Conservation (phyloP, 2,329 filamentous ascomycete genomes). For the Phyllosticta paracitricarpa region DNA sequence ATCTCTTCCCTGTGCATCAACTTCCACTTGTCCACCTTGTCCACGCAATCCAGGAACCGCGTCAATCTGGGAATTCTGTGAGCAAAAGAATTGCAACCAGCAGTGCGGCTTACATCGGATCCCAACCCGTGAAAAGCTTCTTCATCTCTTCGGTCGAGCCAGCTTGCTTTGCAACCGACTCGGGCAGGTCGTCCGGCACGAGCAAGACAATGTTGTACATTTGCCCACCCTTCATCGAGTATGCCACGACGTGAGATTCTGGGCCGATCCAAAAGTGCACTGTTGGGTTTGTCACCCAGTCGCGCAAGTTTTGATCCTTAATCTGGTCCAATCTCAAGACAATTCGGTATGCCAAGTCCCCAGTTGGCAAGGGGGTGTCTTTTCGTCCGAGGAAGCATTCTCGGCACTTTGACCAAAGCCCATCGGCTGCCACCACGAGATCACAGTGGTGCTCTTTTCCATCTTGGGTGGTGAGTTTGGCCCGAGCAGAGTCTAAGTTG, state of each 20-base stretch:
- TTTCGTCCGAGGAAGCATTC: slow-evolving; percentile 37
- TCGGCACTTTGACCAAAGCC: slow-evolving; percentile 51
- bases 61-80: slow-evolving; percentile 20
- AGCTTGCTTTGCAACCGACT: slow-evolving; percentile 40
- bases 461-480: slow-evolving; percentile 30
- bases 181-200: slow-evolving; percentile 52
- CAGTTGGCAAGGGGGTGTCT: slow-evolving; percentile 46
- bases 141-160: slow-evolving; percentile 53
- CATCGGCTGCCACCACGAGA: slow-evolving; percentile 54
- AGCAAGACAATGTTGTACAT: slow-evolving; percentile 59
- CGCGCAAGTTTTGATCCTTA: slow-evolving; percentile 38
- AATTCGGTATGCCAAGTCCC: slow-evolving; percentile 56
- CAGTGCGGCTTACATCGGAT: slow-evolving; percentile 41
- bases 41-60: slow-evolving; percentile 40
- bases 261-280: slow-evolving; percentile 57
- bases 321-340: slow-evolving; percentile 46
- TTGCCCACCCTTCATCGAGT: slow-evolving; percentile 48
- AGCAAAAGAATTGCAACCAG: background rate
- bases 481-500: slow-evolving; percentile 34
- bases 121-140: slow-evolving; percentile 51
- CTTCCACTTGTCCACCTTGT: slow-evolving; percentile 59
- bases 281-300: slow-evolving; percentile 43
- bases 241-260: slow-evolving; percentile 50
- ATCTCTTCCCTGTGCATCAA: slow-evolving; percentile 41
- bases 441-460: slow-evolving; percentile 40